Evolutionary conservation across 345 rosid species (phyloP), one percentile per base, ranked within the genome.

Genomic region (thale cress (Arabidopsis thaliana)): DNA sequence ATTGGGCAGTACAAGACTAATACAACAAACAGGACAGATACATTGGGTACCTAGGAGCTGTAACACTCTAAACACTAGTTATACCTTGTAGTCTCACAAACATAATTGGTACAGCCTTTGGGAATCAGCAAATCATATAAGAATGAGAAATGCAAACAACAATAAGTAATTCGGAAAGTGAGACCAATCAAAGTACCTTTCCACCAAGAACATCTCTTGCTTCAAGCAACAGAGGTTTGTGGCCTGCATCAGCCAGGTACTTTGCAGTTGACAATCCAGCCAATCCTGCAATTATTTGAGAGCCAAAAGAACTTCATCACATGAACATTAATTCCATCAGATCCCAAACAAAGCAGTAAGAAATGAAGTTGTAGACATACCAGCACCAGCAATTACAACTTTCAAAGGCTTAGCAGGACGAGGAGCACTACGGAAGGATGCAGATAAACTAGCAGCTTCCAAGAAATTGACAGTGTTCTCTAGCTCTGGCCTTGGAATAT

Each of bases 151-250:
- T 33, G 24, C n/a, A 14, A 56, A 33, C 51, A 66, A 37, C 4
- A 23, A 57, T 48, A 4, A 55, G 40, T 25, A 24, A 16, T 34
- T 36, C 23, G n/a, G 8, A 57, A 8, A 56, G 53, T 51, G 8
- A 65, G 67, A 51, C 10, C 12, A 82, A 62, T 7, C 37, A 28
- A 78, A 61, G 41, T 79, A 91, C 98, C 98, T 94, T 93, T 84
- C 98, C 98, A 59, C 98, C 98, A 49, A 93, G 85, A 80, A 88
- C 97, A 79, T 93, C 98, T 84, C 94, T 86, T 55, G 90, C 94
- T 85, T 93, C 96, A 20, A 91, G 79, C 75, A 93, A 63, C 77
- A 91, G 16, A 78, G 96, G 97, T 79, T 82, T 82, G 49, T 94
- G 98, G 44, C 98, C 97, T 73, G 97, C 95, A 87, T 90, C 98